Percentiles rank a stretch among this genome's conserved stretches.
Conservation (phyloP, 805 yeast species). For the Dipodascus geniculatus region DNA sequence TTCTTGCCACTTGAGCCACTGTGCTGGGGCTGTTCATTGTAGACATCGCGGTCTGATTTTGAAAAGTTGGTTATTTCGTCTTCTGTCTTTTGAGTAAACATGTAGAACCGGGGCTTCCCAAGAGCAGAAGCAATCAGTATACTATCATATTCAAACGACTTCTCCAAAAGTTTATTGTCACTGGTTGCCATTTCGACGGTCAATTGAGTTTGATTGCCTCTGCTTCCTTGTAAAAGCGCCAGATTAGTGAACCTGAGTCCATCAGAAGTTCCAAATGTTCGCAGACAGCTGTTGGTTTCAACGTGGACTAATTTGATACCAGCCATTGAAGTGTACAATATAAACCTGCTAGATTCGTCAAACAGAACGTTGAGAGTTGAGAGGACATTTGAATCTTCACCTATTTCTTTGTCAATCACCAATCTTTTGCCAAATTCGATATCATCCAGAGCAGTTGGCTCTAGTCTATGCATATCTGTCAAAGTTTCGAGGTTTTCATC, state of each 20-base stretch:
- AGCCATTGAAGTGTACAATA: slow-evolving; percentile 20
- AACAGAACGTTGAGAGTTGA: slow-evolving; percentile 16
- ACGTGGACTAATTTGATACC: slow-evolving; percentile 25
- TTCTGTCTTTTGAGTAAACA: slow-evolving; percentile 18
- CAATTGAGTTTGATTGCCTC: slow-evolving; percentile 15
- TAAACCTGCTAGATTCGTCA: slow-evolving; percentile 22
- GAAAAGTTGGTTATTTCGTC: slow-evolving; percentile 12
- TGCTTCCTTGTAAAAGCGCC: slow-evolving; percentile 24
- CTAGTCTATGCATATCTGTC: slow-evolving; percentile 20
- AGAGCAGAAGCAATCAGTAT: slow-evolving; percentile 21
- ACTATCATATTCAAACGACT: slow-evolving; percentile 21
- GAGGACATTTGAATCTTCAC: slow-evolving; percentile 5
- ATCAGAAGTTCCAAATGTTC: slow-evolving; percentile 24
- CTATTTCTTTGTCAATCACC: slow-evolving; percentile 17
- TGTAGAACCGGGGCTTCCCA: slow-evolving; percentile 18
- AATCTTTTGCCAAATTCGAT: slow-evolving; percentile 21
- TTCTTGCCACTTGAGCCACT: neutral
- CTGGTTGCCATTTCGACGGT: slow-evolving; percentile 25
- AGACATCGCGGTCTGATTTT: slow-evolving; percentile 19
- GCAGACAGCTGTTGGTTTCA: slow-evolving; percentile 16
- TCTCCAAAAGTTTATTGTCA: slow-evolving; percentile 21
- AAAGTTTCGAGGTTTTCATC: slow-evolving; percentile 22
- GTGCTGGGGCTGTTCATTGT: slow-evolving; percentile 16
- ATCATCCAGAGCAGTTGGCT: slow-evolving; percentile 16
- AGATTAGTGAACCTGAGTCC: slow-evolving; percentile 19